phyloP scores from a whole-genome alignment of 805 yeast genomes.

The Wickerhamomyces chambardii region DNA sequence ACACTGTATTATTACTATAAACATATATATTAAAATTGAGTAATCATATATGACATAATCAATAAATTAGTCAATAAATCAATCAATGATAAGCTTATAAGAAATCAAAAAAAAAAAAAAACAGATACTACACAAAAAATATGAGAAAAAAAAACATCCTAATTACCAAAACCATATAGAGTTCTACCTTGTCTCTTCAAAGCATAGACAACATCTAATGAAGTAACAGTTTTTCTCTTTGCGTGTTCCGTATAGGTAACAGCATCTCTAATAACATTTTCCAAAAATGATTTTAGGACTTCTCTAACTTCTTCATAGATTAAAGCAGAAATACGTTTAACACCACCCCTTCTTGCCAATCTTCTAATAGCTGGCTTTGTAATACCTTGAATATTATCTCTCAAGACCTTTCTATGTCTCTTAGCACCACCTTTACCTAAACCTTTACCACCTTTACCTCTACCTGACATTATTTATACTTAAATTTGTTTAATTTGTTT shows the following conservation, averaged over 20 bases:
- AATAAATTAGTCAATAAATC: too few relatives aligned
- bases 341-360: conserved; percentile 99
- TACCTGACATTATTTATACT: conserved; percentile 75
- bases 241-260: conserved; percentile 99
- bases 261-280: conserved; percentile 97
- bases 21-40: too few relatives aligned
- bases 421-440: conserved; percentile 99
- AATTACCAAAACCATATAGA: conserved; percentile 98
- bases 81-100: too few relatives aligned
- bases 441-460: conserved; percentile 99
- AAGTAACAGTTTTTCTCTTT: conserved; percentile 99
- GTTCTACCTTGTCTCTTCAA: conserved; percentile 99
- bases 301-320: conserved; percentile 99
- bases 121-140: too few relatives aligned
- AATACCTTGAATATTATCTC: conserved; percentile 99
- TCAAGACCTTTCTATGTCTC: conserved; percentile 98
- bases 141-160: too few relatives aligned
- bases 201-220: conserved; percentile 97
- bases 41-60: too few relatives aligned
- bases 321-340: conserved; percentile 98
- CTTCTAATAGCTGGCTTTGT: conserved; percentile 99
- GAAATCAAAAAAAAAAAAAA: too few relatives aligned
- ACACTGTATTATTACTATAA: too few relatives aligned
- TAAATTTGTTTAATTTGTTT: conserved; percentile 11
- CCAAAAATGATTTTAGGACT: conserved; percentile 92